Percentiles rank a stretch among this genome's conserved stretches.
These are phyloP conservation scores for Afroboletus lepidellus DNA, from an alignment of 1,284 basidiomycete species.

Conservation along the genomic window DNA sequence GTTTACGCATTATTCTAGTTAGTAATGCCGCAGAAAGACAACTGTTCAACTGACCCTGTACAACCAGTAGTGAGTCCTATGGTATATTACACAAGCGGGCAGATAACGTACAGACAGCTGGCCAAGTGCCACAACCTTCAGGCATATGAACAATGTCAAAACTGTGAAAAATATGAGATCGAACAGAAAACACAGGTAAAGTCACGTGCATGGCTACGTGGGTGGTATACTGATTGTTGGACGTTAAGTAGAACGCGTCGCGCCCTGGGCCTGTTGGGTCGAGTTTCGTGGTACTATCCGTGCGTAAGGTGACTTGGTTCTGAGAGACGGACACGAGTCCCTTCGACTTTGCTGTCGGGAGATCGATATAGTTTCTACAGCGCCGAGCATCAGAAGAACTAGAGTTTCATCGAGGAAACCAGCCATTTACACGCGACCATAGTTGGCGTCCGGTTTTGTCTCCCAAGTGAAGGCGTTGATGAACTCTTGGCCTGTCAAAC, in stretches of 20 bases:
- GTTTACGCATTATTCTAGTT: neutral
- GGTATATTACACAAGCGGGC: neutral
- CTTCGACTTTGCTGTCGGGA: slow-evolving; percentile 10
- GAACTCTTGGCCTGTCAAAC: slow-evolving; percentile 17
- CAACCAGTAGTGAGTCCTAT: neutral
- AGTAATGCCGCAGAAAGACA: neutral
- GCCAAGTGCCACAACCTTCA: slow-evolving; percentile 40
- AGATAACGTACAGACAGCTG: slow-evolving; percentile 31
- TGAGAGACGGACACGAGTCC: slow-evolving; percentile 16
- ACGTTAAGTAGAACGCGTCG: slow-evolving; percentile 37
- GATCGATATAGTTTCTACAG: slow-evolving; percentile 17
- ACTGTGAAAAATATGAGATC: slow-evolving; percentile 13
- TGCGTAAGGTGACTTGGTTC: slow-evolving; percentile 18
- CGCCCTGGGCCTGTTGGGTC: slow-evolving; percentile 33
- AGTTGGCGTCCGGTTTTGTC: slow-evolving; percentile 14
- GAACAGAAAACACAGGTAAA: neutral
- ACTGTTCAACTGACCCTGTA: slow-evolving; percentile 22
- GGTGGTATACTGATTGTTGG: slow-evolving; percentile 30
- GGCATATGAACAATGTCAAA: slow-evolving; percentile 40
- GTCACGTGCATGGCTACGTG: slow-evolving; percentile 35
- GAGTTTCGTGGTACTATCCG: slow-evolving; percentile 18
- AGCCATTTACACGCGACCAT: slow-evolving; percentile 18
- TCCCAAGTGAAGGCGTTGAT: slow-evolving; percentile 18
- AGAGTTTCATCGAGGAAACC: neutral
- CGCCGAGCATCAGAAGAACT: neutral